Percentiles rank a stretch among this genome's conserved stretches.
Evolutionary conservation across 495 filamentous ascomycete genomes (phyloP).

Genomic region (Trichocladium uniseriatum): DNA sequence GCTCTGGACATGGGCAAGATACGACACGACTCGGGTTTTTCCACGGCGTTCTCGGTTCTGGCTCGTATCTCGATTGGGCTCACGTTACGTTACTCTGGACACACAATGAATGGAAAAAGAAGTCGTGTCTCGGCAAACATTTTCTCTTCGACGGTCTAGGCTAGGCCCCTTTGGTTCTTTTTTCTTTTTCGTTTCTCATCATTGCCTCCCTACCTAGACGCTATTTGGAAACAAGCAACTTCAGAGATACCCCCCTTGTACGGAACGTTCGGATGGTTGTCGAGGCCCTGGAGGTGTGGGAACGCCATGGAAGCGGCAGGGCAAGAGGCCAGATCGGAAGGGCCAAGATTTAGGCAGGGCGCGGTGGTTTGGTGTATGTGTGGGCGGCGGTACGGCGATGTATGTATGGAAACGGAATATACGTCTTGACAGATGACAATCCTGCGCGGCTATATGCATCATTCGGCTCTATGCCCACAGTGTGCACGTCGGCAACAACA

Average conservation of each 20-base stretch:
- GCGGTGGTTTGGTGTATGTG: not conserved
- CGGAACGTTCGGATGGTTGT: slow-evolving; percentile 10
- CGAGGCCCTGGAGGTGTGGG: not conserved
- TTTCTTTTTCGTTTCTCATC: slow-evolving; percentile 1
- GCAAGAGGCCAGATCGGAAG: not conserved
- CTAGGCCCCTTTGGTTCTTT: not conserved
- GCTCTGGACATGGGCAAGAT: slow-evolving; percentile 9
- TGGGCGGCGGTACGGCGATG: not conserved
- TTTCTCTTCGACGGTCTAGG: not conserved
- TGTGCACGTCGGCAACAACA: too few relatives aligned
- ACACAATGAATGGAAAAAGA: slow-evolving; percentile 7
- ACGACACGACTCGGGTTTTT: slow-evolving; percentile 13
- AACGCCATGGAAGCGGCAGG: not conserved
- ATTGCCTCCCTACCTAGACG: slow-evolving; percentile 9
- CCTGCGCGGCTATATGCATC: too few relatives aligned
- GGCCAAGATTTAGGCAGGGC: not conserved
- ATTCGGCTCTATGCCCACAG: too few relatives aligned
- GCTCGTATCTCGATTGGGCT: slow-evolving; percentile 9
- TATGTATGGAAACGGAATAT: not conserved
- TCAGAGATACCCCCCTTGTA: slow-evolving; percentile 3
- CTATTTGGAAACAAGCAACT: slow-evolving; percentile 11
- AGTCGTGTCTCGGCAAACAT: not conserved
- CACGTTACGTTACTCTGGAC: slow-evolving; percentile 8
- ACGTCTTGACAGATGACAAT: too few relatives aligned
- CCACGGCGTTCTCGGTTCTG: slow-evolving; percentile 16